Conservation (phyloP, 306 rosid species). For the Cercis canadensis region DNA sequence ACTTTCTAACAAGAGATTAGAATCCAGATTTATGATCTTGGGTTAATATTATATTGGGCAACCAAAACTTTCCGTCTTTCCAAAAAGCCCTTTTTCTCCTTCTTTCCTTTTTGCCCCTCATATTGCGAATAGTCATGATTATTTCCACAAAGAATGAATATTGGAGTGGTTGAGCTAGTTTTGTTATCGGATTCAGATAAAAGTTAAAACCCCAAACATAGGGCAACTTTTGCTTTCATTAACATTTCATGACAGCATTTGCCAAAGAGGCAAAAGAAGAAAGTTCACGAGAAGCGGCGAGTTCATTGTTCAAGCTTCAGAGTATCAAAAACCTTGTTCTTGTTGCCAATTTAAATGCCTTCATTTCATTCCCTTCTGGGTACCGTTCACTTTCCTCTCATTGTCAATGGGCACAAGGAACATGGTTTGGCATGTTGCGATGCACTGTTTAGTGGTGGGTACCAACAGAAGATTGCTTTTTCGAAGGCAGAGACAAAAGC, state of each 20-base stretch:
- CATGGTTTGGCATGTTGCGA: constrained; percentile 30
- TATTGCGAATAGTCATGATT: constrained; percentile 47
- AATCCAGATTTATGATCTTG: constrained; percentile 31
- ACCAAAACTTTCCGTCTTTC: constrained; percentile 43
- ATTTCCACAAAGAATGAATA: constrained; percentile 44
- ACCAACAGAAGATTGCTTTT: constrained; percentile 32
- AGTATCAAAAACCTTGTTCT: not conserved
- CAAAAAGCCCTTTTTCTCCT: constrained; percentile 23
- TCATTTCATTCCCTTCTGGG: constrained; percentile 16
- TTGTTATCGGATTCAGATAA: constrained; percentile 25
- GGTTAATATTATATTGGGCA: constrained; percentile 2
- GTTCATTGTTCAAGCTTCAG: constrained; percentile 13
- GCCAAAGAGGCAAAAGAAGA: constrained; percentile 1
- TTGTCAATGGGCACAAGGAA: not conserved
- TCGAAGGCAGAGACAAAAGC: constrained; percentile 36
- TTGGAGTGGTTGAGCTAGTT: constrained; percentile 43
- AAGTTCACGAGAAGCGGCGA: constrained; percentile 30
- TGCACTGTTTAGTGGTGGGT: constrained; percentile 47
- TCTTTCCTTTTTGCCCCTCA: not conserved
- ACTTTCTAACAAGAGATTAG: constrained; percentile 40
- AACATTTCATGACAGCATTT: not conserved
- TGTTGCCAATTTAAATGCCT: constrained; percentile 2
- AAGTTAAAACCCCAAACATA: not conserved
- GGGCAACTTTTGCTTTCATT: constrained; percentile 45
- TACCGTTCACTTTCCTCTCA: not conserved